phyloP scores from a whole-genome alignment of 305 asterid genomes.

The Petunia hybrid region DNA sequence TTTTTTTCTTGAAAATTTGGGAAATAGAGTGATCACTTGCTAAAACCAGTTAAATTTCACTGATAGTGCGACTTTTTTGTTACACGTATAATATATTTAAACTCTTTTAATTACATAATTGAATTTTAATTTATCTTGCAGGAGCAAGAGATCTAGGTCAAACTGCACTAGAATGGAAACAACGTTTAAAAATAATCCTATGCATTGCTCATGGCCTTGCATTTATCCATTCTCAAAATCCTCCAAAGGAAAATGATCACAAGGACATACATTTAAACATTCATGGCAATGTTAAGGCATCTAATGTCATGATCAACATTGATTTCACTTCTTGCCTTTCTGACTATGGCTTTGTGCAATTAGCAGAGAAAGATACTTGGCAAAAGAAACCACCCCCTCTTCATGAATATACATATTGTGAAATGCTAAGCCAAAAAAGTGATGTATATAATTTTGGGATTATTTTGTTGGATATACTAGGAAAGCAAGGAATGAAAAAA shows the following conservation, averaged over 20 bases:
- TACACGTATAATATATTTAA: no score
- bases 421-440: constrained; percentile 41
- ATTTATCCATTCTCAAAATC: constrained; percentile 57
- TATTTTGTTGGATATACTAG: constrained; percentile 55
- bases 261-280: constrained; percentile 48
- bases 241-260: constrained; percentile 43
- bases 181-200: constrained; percentile 45
- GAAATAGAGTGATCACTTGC: no score
- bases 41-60: no score
- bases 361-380: constrained; percentile 49
- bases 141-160: constrained; percentile 63
- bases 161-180: constrained; percentile 58
- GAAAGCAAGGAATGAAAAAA: constrained; percentile 32
- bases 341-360: constrained; percentile 57
- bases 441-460: constrained; percentile 61
- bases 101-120: no score
- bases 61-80: no score
- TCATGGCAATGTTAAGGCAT: constrained; percentile 67
- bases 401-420: constrained; percentile 27
- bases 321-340: constrained; percentile 57
- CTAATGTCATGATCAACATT: constrained; percentile 56
- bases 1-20: no score
- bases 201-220: constrained; percentile 54
- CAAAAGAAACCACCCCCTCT: constrained; percentile 33
- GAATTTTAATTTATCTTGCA: neutral